Conservation (phyloP, 495 filamentous ascomycete species). For the Xylaria flabelliformis region DNA sequence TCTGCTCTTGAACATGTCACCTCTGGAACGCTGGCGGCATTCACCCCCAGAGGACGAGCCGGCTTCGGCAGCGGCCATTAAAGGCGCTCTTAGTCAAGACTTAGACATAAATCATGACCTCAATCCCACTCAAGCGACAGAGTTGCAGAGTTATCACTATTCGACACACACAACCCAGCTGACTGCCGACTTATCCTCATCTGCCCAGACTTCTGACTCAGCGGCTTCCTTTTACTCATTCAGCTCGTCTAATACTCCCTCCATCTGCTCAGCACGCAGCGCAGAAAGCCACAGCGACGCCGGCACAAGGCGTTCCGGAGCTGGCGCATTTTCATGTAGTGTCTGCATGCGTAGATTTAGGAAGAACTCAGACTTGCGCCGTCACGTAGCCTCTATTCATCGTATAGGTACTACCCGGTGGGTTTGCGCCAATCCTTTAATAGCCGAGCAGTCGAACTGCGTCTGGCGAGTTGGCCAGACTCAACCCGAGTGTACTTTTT, state of each 20-base stretch:
- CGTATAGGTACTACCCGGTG: slow-evolving; percentile 18
- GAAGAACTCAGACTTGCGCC: slow-evolving; percentile 31
- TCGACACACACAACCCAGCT: background rate
- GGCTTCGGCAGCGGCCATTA: slow-evolving; percentile 18
- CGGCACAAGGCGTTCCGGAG: background rate
- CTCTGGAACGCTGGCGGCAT: slow-evolving; percentile 33
- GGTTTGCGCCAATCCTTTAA: slow-evolving; percentile 31
- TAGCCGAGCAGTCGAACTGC: slow-evolving; percentile 16
- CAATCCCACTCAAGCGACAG: background rate
- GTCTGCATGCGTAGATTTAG: slow-evolving; percentile 29
- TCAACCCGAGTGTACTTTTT: slow-evolving; percentile 59
- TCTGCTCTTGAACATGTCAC: slow-evolving; percentile 28
- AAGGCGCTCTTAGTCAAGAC: slow-evolving; percentile 15
- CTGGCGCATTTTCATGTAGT: slow-evolving; percentile 23
- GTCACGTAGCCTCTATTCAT: slow-evolving; percentile 31
- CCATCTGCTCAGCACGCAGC: slow-evolving; percentile 2
- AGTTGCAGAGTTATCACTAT: background rate
- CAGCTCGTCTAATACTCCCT: slow-evolving; percentile 16
- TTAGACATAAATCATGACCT: background rate
- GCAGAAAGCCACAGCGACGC: slow-evolving; percentile 1
- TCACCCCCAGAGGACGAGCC: slow-evolving; percentile 32
- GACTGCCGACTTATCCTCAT: background rate
- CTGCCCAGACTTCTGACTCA: slow-evolving; percentile 22
- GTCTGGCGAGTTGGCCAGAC: slow-evolving; percentile 35
- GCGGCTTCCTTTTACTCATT: slow-evolving; percentile 23